phyloP scores from a whole-genome alignment of 495 filamentous ascomycete species.

The Cladorrhinum samala region DNA sequence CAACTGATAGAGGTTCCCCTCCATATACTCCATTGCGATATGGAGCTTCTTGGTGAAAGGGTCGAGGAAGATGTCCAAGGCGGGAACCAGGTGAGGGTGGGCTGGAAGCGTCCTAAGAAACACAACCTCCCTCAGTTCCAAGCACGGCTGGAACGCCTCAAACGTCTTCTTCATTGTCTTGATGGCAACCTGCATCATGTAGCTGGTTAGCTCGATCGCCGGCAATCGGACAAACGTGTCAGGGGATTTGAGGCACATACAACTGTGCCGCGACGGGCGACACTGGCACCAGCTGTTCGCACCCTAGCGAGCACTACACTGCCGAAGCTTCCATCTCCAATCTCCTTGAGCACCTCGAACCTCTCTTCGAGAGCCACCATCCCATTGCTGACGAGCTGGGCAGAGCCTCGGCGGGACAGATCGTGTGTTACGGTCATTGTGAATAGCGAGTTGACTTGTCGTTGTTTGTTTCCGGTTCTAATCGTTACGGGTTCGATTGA shows the following conservation, averaged over 20 bases:
- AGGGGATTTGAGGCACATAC: no score
- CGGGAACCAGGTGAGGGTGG: conserved; percentile 90
- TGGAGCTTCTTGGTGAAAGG: conserved; percentile 92
- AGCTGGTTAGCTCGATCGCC: not conserved
- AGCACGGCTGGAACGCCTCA: conserved; percentile 79
- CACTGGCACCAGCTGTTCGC: conserved; percentile 77
- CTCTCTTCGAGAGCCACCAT: conserved; percentile 69
- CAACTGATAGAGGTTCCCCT: conserved; percentile 96
- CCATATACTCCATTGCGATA: conserved; percentile 99
- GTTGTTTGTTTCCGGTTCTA: not conserved
- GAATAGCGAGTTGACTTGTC: conserved; percentile 6
- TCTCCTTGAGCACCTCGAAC: conserved; percentile 95
- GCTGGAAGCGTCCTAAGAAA: conserved; percentile 83
- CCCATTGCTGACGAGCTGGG: conserved; percentile 34
- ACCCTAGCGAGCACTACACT: conserved; percentile 90
- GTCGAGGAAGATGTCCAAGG: conserved; percentile 97
- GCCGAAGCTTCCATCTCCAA: conserved; percentile 97
- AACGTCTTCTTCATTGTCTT: conserved; percentile 99
- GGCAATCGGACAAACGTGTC: no score
- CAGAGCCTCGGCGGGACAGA: conserved; percentile 50
- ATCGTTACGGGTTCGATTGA: not conserved
- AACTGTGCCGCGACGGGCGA: conserved; percentile 86
- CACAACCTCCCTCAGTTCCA: conserved; percentile 93
- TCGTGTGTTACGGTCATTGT: conserved; percentile 68
- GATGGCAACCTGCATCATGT: conserved; percentile 71